Evolutionary conservation across 371 early-diverging fungal species (phyloP).

Genomic region (Funneliformis caledonium): DNA sequence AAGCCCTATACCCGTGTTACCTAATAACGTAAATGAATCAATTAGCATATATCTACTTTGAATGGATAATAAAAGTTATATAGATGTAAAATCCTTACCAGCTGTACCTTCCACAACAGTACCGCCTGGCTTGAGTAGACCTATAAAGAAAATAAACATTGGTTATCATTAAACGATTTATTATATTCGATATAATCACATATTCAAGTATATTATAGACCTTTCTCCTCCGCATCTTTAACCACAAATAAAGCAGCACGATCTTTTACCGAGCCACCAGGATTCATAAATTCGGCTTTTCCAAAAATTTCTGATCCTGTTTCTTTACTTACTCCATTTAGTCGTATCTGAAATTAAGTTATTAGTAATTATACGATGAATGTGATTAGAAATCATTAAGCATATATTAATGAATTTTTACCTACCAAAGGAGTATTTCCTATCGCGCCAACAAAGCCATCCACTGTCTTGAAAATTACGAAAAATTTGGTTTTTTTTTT

Average conservation of each 20-base stretch:
- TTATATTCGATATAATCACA: not conserved
- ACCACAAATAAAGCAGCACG: constrained; percentile 93
- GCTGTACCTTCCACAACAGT: constrained; percentile 96
- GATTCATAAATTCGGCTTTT: constrained; percentile 98
- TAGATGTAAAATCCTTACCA: constrained; percentile 50
- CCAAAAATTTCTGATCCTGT: constrained; percentile 89
- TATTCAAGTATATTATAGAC: constrained; percentile 41
- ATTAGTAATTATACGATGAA: not conserved
- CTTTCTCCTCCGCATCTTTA: constrained; percentile 87
- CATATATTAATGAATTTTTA: not conserved
- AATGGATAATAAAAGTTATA: not conserved
- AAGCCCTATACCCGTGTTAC: constrained; percentile 95
- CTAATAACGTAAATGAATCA: constrained; percentile 10
- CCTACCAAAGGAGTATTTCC: constrained; percentile 93
- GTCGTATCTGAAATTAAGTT: constrained; percentile 62
- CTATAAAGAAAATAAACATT: constrained; percentile 44
- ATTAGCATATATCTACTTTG: not conserved
- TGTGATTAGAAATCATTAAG: not conserved
- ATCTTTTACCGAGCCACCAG: constrained; percentile 98
- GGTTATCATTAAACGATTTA: not conserved
- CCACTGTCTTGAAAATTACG: constrained; percentile 36
- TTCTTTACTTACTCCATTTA: constrained; percentile 76
- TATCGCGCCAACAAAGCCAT: constrained; percentile 89
- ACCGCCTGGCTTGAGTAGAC: constrained; percentile 86
- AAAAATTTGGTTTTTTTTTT: too few species aligned